Percentiles rank a stretch among this genome's conserved stretches.
phyloP scores from a whole-genome alignment of 2,329 filamentous ascomycete species.

The Arthrobotrys megalospora region DNA sequence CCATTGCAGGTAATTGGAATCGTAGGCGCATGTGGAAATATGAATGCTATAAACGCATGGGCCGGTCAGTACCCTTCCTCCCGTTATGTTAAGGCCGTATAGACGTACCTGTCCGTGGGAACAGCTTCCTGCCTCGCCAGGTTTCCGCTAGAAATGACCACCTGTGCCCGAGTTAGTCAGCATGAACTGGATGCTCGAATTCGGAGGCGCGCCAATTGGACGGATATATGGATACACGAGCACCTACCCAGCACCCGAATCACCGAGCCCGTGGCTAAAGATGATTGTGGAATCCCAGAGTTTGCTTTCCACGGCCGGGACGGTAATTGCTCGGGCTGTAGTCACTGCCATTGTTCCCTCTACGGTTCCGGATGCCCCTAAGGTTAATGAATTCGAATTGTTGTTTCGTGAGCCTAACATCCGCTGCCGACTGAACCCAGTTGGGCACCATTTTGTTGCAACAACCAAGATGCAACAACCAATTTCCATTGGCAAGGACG shows the following conservation, averaged over 20 bases:
- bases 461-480: slow-evolving; percentile 17
- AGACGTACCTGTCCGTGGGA: slow-evolving; percentile 45
- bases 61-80: slow-evolving; percentile 11
- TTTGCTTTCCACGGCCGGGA: slow-evolving; percentile 46
- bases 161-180: slow-evolving; percentile 15
- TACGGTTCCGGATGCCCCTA: too few species aligned
- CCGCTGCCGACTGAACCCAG: background rate
- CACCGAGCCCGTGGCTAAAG: slow-evolving; percentile 91
- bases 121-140: slow-evolving; percentile 66
- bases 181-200: background rate
- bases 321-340: slow-evolving; percentile 30
- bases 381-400: too few species aligned
- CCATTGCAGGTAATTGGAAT: slow-evolving; percentile 83
- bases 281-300: slow-evolving; percentile 74
- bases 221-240: slow-evolving; percentile 19
- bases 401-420: too few species aligned
- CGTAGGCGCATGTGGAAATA: slow-evolving; percentile 89
- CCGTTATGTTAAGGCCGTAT: background rate
- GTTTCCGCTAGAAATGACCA: slow-evolving; percentile 69
- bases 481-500: too few species aligned
- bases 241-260: slow-evolving; percentile 78
- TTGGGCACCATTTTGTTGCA: background rate
- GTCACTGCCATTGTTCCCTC: slow-evolving; percentile 28
- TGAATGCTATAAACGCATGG: slow-evolving; percentile 85
- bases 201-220: background rate